These are phyloP conservation scores for Tuber aestivum DNA, from an alignment of 495 filamentous ascomycete genomes.

Conservation along the genomic window DNA sequence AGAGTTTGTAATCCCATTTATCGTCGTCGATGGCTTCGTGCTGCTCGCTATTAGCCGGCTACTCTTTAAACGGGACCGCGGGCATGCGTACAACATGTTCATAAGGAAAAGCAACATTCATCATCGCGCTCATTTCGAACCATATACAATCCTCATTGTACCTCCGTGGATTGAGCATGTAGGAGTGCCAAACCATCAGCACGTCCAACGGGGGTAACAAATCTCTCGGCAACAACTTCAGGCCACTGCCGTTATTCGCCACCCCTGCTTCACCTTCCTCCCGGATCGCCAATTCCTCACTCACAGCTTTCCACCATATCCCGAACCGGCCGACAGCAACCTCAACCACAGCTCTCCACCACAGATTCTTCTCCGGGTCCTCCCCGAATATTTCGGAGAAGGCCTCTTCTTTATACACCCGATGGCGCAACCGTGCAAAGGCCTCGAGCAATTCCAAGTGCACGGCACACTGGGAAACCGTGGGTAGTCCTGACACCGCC, in stretches of 20 bases:
- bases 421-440: constrained; percentile 61
- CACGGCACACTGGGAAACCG: constrained; percentile 52
- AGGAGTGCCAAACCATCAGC: constrained; percentile 84
- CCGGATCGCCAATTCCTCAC: constrained; percentile 38
- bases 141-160: constrained; percentile 76
- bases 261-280: constrained; percentile 32
- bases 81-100: constrained; percentile 46
- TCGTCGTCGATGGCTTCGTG: constrained; percentile 59
- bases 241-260: constrained; percentile 17
- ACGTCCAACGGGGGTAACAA: constrained; percentile 54
- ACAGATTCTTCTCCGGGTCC: constrained; percentile 55
- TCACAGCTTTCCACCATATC: constrained; percentile 58
- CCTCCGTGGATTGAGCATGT: constrained; percentile 72
- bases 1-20: constrained; percentile 57
- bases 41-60: constrained; percentile 9
- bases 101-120: constrained; percentile 69
- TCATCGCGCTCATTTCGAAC: constrained; percentile 54
- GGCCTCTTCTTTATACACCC: constrained; percentile 33
- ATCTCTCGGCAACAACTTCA: constrained; percentile 17
- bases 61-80: neutral
- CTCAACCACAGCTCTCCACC: constrained; percentile 71
- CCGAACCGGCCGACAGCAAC: constrained; percentile 69
- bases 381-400: constrained; percentile 25
- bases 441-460: constrained; percentile 72
- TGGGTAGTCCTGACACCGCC: constrained; percentile 8